These are phyloP conservation scores for Botrytis medusae DNA, from an alignment of 2,329 filamentous ascomycete species.

Conservation along the genomic window DNA sequence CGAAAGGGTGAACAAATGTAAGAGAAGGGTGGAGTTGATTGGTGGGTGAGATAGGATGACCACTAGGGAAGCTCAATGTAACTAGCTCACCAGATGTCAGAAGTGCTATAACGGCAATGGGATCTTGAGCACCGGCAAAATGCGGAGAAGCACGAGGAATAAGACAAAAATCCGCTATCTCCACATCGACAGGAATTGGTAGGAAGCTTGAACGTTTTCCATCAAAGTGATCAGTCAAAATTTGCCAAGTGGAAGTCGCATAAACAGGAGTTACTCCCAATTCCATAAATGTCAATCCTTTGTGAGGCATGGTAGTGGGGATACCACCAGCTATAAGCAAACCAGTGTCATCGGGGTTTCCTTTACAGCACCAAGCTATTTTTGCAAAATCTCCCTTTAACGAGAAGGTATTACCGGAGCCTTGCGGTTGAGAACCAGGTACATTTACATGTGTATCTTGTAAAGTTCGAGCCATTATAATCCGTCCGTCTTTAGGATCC, in stretches of 20 bases:
- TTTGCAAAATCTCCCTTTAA: slow-evolving; percentile 73
- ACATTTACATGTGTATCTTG: slow-evolving; percentile 72
- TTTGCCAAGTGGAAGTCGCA: slow-evolving; percentile 86
- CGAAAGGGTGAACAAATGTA: slow-evolving; percentile 86
- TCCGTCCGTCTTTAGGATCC: slow-evolving; percentile 84
- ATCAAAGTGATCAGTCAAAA: slow-evolving; percentile 74
- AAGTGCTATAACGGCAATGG: slow-evolving; percentile 77
- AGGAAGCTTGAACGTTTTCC: slow-evolving; percentile 72
- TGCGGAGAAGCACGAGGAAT: slow-evolving; percentile 82
- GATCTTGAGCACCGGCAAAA: slow-evolving; percentile 85
- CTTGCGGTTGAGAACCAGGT: slow-evolving; percentile 46
- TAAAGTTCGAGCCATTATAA: slow-evolving; percentile 80
- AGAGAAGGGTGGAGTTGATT: slow-evolving; percentile 89
- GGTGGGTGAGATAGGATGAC: slow-evolving; percentile 85
- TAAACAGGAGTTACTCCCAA: slow-evolving; percentile 87
- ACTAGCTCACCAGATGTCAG: slow-evolving; percentile 85
- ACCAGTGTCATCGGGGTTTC: slow-evolving; percentile 89
- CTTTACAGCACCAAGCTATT: slow-evolving; percentile 90
- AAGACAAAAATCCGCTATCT: slow-evolving; percentile 77
- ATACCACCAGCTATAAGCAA: slow-evolving; percentile 83
- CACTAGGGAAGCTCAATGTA: slow-evolving; percentile 88
- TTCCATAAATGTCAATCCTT: slow-evolving; percentile 85
- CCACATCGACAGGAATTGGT: slow-evolving; percentile 72
- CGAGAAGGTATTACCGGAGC: slow-evolving; percentile 49
- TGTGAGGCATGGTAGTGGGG: slow-evolving; percentile 62